Evolutionary conservation across 2,329 filamentous ascomycete genomes (phyloP).

Genomic region (Chrysoporthe austroafricana): DNA sequence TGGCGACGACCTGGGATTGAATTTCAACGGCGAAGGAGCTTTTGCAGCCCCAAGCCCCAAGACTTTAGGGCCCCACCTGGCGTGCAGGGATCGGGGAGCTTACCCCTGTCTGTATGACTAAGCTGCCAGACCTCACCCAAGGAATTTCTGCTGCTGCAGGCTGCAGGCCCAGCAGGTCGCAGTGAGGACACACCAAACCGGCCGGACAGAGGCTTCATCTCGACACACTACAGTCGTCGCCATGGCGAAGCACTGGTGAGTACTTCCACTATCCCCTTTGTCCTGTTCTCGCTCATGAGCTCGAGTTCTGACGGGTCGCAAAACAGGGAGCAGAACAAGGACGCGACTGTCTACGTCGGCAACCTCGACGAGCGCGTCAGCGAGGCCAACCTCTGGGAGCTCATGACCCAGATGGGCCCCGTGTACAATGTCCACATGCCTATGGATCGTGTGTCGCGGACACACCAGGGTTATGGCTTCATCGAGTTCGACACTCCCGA

Average conservation of each 20-base stretch:
- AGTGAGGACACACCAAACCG: background rate
- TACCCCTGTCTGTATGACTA: constrained; percentile 12
- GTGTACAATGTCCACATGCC: constrained; percentile 98
- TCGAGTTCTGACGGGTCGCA: constrained; percentile 1
- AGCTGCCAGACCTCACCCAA: background rate
- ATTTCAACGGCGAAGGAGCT: background rate
- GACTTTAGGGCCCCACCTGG: background rate
- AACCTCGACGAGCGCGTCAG: constrained; percentile 97
- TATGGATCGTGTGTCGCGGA: constrained; percentile 95
- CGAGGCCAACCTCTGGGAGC: constrained; percentile 90
- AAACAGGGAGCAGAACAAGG: constrained; percentile 91
- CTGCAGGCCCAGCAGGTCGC: background rate
- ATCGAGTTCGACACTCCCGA: constrained; percentile 96
- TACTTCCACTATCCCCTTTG: background rate
- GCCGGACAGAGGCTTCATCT: background rate
- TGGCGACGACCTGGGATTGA: constrained; percentile 10
- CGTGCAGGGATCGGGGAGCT: background rate
- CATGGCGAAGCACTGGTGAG: constrained; percentile 40
- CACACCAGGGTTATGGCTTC: constrained; percentile 97
- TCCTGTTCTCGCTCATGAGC: background rate
- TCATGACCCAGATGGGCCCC: constrained; percentile 97
- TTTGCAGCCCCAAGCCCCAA: constrained; percentile 1
- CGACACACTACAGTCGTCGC: constrained; percentile 16
- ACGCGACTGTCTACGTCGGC: constrained; percentile 96
- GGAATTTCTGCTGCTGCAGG: background rate